Evolutionary conservation across 2,329 filamentous ascomycete genomes (phyloP), one percentile per base, ranked within the genome.

Genomic region (Aspergillus calidoustus): DNA sequence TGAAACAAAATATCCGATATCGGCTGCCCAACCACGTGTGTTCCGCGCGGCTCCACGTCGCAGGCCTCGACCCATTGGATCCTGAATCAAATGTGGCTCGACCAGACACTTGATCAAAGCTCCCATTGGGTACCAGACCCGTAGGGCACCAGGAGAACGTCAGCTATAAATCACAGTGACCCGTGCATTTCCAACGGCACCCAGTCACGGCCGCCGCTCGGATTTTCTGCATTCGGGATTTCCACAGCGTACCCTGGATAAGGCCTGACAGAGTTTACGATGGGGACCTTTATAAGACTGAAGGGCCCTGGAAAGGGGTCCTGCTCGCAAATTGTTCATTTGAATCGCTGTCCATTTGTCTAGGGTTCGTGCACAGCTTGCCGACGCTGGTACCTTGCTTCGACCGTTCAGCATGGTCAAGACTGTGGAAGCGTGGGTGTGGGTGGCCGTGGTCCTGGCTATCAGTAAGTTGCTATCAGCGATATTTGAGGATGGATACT

Each of bases 401-500:
- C 9, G 34, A 41, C 34, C 34, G 11, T 25, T 9, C 23, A 44
- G 3, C 9, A 54, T 54, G 53, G 53, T 54, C 2, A 25, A 25
- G 1, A 38, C 53, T 54, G 48, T 43, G 6, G 61, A 64, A 28
- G 61, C 54, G 13, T 65, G 63, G 63, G 48, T 62, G 41, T 65
- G 64, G 64, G 46, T 65, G 6, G 59, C 49, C n/a, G 59, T 65
- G 11, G 61, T 65, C 41, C 23, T 64, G 25, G 46, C 63, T 4
- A 59, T 65, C 50, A 46, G 64, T 65, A 62, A 7, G 59, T 59
- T 54, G 31, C 48, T 19, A 9, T 25, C 38, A n/a, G 9, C 13
- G 17, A 7, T 11, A 25, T 25, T 4, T 8, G 38, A 31, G 15
- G 1, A 28, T 19, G 22, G 15, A 41, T 19, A 5, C 31, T 25